A percentile compares a stretch with the other conserved stretches of the same genome.
Evolutionary conservation across 2,329 filamentous ascomycete genomes (phyloP).

Genomic region (Hypoxylon sp.): DNA sequence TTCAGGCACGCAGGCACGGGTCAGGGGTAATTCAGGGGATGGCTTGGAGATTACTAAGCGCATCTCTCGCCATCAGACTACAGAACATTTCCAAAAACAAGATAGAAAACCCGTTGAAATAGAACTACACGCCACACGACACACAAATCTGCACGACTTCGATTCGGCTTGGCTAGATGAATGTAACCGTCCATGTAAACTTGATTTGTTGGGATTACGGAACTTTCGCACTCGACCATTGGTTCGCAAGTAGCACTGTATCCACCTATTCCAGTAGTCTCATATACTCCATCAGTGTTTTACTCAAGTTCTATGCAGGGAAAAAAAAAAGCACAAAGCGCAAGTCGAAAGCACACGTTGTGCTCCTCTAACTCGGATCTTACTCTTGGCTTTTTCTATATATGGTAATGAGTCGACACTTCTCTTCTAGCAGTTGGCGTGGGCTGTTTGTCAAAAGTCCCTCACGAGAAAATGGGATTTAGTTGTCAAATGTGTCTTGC

Average conservation of each 20-base stretch:
- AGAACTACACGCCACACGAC: background rate
- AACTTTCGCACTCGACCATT: background rate
- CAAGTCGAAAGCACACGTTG: conserved; percentile 6
- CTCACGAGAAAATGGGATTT: conserved; percentile 11
- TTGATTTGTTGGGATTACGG: conserved; percentile 1
- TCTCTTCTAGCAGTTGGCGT: conserved; percentile 9
- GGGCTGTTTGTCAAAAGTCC: conserved; percentile 10
- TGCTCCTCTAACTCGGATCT: conserved; percentile 17
- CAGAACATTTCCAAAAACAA: background rate
- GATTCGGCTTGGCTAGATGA: background rate
- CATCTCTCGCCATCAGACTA: background rate
- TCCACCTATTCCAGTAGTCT: background rate
- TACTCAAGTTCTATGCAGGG: conserved; percentile 1
- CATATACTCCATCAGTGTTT: background rate
- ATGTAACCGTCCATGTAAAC: background rate
- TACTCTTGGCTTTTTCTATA: conserved; percentile 27
- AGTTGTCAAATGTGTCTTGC: conserved; percentile 17
- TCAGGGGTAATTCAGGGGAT: conserved; percentile 27
- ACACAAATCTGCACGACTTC: background rate
- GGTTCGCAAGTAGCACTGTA: background rate
- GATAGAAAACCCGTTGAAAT: conserved; percentile 1
- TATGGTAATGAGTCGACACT: conserved; percentile 14
- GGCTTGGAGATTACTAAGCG: conserved; percentile 24
- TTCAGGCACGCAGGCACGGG: conserved; percentile 23
- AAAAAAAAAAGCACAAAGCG: background rate